A percentile compares a stretch with the other conserved stretches of the same genome.
Evolutionary conservation across 306 rosid species (phyloP).

Genomic region (Styphnolobium japonicum): DNA sequence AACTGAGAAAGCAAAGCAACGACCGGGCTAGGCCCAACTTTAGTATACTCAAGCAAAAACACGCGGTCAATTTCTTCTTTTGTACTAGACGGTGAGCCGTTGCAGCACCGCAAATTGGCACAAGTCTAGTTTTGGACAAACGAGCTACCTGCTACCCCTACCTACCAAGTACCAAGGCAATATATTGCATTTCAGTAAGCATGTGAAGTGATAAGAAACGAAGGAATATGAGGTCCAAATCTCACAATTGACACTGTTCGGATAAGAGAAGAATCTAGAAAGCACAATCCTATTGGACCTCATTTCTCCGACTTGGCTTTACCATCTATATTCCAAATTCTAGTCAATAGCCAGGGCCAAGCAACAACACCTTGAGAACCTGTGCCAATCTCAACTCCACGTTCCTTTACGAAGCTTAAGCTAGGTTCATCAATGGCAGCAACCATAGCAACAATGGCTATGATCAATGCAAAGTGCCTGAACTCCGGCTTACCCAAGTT

Average conservation of each 20-base stretch:
- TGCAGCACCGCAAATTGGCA: neutral
- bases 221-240: slow-evolving; percentile 49
- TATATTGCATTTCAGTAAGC: too few relatives aligned
- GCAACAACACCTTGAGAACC: neutral
- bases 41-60: too few relatives aligned
- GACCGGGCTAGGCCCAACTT: neutral
- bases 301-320: slow-evolving; percentile 30
- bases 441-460: slow-evolving; percentile 80
- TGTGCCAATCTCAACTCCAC: neutral
- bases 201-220: slow-evolving; percentile 53
- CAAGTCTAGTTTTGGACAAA: neutral
- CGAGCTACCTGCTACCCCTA: too few relatives aligned
- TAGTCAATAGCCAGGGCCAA: neutral
- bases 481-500: slow-evolving; percentile 36
- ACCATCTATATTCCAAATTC: slow-evolving; percentile 34
- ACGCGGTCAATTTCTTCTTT: neutral
- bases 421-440: slow-evolving; percentile 61
- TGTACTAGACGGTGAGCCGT: neutral
- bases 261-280: slow-evolving; percentile 81
- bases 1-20: neutral
- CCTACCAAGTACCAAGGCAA: too few relatives aligned
- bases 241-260: slow-evolving; percentile 8
- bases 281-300: slow-evolving; percentile 48
- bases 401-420: neutral
- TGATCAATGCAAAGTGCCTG: slow-evolving; percentile 66